Conservation (phyloP, 108 stramenopile genomes). For the Cyclotella kingstonii region DNA sequence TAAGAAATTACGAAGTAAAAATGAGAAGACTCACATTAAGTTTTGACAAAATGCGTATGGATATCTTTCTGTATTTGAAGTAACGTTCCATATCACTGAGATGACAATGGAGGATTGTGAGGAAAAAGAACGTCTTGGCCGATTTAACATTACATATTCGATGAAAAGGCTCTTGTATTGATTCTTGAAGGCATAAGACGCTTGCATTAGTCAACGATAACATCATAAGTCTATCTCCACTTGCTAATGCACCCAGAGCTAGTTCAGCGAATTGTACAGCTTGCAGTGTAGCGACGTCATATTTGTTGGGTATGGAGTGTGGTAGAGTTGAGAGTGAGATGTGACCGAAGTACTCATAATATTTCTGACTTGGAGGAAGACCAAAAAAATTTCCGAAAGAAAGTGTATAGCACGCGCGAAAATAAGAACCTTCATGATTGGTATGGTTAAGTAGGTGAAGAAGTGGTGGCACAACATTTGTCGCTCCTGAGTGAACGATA, state of each 20-base stretch:
- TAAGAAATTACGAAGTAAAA: background rate
- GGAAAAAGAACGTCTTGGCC: slow-evolving; percentile 69
- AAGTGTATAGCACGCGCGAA: slow-evolving; percentile 69
- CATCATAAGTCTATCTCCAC: slow-evolving; percentile 36
- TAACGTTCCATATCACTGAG: slow-evolving; percentile 77
- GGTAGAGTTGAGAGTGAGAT: slow-evolving; percentile 17
- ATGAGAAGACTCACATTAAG: slow-evolving; percentile 47
- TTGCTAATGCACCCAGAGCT: slow-evolving; percentile 76
- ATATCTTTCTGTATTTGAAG: slow-evolving; percentile 79
- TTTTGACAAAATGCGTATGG: slow-evolving; percentile 60
- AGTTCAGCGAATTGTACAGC: slow-evolving; percentile 84
- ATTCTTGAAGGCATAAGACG: slow-evolving; percentile 69
- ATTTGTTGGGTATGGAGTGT: slow-evolving; percentile 52
- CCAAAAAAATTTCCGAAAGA: slow-evolving; percentile 68
- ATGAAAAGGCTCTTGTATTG: slow-evolving; percentile 44
- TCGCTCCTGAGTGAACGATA: no score
- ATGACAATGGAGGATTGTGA: slow-evolving; percentile 67
- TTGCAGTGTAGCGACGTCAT: slow-evolving; percentile 69
- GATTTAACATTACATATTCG: slow-evolving; percentile 63
- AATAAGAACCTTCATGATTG: slow-evolving; percentile 60
- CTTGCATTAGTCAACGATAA: slow-evolving; percentile 79
- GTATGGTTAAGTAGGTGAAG: slow-evolving; percentile 59
- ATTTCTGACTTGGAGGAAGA: slow-evolving; percentile 73
- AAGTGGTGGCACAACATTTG: slow-evolving; percentile 27
- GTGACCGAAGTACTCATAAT: slow-evolving; percentile 65